Evolutionary conservation across 768 basidiomycete genomes (phyloP), one percentile per base, ranked within the genome.

Genomic region (Amanita subjunquillea): DNA sequence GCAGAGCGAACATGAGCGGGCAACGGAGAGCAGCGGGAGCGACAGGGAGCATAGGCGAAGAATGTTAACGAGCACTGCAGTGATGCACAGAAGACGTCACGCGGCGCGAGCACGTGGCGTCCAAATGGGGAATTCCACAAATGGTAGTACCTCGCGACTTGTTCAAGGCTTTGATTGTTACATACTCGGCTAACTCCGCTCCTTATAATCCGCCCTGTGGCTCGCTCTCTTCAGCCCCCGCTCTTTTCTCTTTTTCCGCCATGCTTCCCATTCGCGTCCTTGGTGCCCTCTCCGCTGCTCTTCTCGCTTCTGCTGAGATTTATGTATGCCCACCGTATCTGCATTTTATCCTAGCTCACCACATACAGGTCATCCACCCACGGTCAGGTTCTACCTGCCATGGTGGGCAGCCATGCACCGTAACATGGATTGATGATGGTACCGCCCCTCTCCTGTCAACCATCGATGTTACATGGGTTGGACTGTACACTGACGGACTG

Each of bases 361-460:
- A 1, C 23, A 9, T 52, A 10, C 22, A 53, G 52, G 52, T 54
- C 27, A 54, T 41, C 3, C 2, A 41, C 7, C 53, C 53, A 38
- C 1, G 5, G 13, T 6, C 48, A 10, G 53, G 40, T 13, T 22
- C 36, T 4, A 7, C 30, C 5, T 54, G 46, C 36, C 40, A 48
- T 41, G 53, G 53, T 20, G 53, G 46, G 15, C 34, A 54, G 39
- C 22, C 53, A 6, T 48, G 46, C 38, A 42, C 45, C 10, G 44
- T 54, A 32, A 3, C 22, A 7, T 54, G 53, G 53, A 10, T 48
- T 8, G 53, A 54, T 12, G 46, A 54, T n/a, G 53, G 53, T 15
- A 4, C 12, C 13, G 8, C 30, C 15, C 53, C 53, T 5, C 40
- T 48, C 27, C 53, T 54, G n/a, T 29, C 37, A 6, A 12, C 3